Evolutionary conservation across 306 rosid species (phyloP), one percentile per base, ranked within the genome.

Genomic region (Citrullus mucosospermus): DNA sequence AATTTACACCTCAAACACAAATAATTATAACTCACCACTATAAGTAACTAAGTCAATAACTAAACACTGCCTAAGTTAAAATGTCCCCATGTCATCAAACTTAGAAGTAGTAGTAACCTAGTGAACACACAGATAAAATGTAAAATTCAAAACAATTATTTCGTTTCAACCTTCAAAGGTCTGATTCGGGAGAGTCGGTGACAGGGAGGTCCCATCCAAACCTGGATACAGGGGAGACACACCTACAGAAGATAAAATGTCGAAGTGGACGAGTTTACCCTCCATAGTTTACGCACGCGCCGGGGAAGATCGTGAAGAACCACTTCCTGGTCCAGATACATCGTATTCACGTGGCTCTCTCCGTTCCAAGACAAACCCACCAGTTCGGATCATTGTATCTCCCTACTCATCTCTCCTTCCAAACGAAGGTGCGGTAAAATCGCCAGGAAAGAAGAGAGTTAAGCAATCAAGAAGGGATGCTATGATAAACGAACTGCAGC

Each of bases 301-400:
- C 43, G 6, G 17, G 36, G 9, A 76, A 61, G 78, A 11, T 50
- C 81, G 78, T 75, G 67, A 28, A 15, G 17, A 34, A 5, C 75
- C 78, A 50, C 8, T n/a, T 8, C 65, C 78, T 50, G 41, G 28
- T 62, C 75, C 66, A 65, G 65, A 60, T 68, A 34, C 76, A 51
- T 67, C 78, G 58, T 43, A 55, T 80, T 80, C 95, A 85, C 88
- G 87, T 87, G 92, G 84, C 73, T 82, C 80, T 83, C 78, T 83
- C 78, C 71, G 73, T 79, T 30, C 73, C 79, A 51, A 84, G 82
- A 81, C 78, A 80, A 81, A 75, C 20, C 71, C 54, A 25, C 72
- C 59, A 14, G 51, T 58, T 44, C 32, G 73, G 51, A 30, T 12
- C 3, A 30, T 80, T 25, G 50, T 10, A 44, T 38, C 56, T 22